These are phyloP conservation scores for Penicillium cataractarum DNA, from an alignment of 495 filamentous ascomycete species.

Conservation along the genomic window DNA sequence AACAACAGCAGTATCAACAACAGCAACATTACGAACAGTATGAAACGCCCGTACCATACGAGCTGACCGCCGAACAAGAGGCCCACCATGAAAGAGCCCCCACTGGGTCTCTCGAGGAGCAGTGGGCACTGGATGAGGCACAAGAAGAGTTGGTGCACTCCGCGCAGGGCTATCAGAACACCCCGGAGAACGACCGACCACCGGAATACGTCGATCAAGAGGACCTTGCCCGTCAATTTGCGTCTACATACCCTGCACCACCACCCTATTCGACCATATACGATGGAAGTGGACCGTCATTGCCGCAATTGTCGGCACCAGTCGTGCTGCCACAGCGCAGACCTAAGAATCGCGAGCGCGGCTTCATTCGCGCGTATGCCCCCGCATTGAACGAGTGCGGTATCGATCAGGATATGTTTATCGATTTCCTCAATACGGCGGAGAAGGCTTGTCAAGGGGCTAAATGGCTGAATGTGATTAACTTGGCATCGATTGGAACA, in stretches of 20 bases:
- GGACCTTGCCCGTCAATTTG: constrained; percentile 22
- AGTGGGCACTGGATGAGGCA: constrained; percentile 57
- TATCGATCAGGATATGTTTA: constrained; percentile 54
- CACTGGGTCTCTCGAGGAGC: constrained; percentile 37
- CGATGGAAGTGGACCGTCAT: constrained; percentile 17
- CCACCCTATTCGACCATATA: constrained; percentile 13
- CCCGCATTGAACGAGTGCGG: constrained; percentile 53
- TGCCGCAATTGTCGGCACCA: constrained; percentile 39
- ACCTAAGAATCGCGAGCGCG: constrained; percentile 33
- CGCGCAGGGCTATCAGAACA: background rate
- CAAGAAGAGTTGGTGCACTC: constrained; percentile 32
- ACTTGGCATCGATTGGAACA: constrained; percentile 43
- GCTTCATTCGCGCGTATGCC: constrained; percentile 51
- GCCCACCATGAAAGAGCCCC: constrained; percentile 6
- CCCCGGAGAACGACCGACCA: background rate
- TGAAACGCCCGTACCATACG: background rate
- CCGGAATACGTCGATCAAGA: constrained; percentile 5
- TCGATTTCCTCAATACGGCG: constrained; percentile 56
- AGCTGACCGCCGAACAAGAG: background rate
- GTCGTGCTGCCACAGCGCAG: constrained; percentile 41
- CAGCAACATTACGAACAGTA: background rate
- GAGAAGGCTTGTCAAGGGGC: constrained; percentile 44
- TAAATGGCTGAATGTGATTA: constrained; percentile 46
- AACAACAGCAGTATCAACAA: too few relatives aligned
- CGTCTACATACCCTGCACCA: constrained; percentile 22